Base-by-base conservation (phyloP, 257 asterid genomes). In the Przewalskia tangutica region DNA sequence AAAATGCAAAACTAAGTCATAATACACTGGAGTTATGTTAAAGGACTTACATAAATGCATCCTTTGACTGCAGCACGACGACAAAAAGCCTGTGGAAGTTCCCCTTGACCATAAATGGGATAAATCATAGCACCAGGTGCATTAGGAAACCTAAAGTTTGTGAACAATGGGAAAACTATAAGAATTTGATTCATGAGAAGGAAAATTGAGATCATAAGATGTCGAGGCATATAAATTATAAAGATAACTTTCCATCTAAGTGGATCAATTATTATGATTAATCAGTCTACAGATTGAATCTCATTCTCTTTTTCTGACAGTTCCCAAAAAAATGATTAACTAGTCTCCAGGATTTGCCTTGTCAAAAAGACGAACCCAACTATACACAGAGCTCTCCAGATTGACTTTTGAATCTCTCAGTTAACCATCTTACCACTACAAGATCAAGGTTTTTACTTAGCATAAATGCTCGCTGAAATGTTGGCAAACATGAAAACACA, bases 31-130 rank as follows among this genome's bases (percentile, higher is more conserved):
- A 46, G 59, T 6, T 70, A 46, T 71, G 20, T 46, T 18, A 71
- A 48, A 46, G 11, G 59, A 86, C 98, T 81, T 89, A 95, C 99
- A 88, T 91, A 84, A 75, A 89, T 89, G 92, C 97, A 92, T 75
- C 98, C 98, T 89, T 95, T 95, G 80, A 95, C 99, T 62, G 97
- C 99, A 88, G 98, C 97, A 83, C 98, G 97, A 17, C 98, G 97
- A 87, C 98, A 94, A 88, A 95, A 95, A 46, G 99, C 95, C 88
- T 94, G 97, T 64, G 97, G 94, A 80, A 95, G 92, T 86, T 92
- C 97, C 82, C 98, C 98, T 84, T 92, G 99, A 73, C 98, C 99
- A 44, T 93, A 91, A 38, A 94, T 88, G 81, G 99, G 98, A 85
- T 94, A 95, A 83, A 94, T 90, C 92, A 94, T 86, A 76, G 97